These are phyloP conservation scores for Xylaria sp. DNA, from an alignment of 2,329 filamentous ascomycete species.

Conservation along the genomic window DNA sequence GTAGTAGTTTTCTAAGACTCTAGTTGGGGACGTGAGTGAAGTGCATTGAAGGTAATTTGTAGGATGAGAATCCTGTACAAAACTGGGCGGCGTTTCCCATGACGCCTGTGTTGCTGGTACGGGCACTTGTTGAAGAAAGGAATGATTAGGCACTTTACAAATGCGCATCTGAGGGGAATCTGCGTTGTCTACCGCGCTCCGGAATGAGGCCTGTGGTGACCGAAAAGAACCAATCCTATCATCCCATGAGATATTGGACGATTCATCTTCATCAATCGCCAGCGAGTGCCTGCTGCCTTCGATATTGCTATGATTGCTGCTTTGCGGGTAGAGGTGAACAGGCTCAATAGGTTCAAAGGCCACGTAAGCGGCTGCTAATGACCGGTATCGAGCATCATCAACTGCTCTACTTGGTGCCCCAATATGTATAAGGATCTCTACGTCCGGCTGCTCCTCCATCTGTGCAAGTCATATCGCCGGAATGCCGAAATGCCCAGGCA, in stretches of 20 bases:
- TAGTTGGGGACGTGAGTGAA: conserved; percentile 59
- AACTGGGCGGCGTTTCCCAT: conserved; percentile 59
- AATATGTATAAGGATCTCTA: conserved; percentile 67
- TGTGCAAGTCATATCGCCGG: conserved; percentile 34
- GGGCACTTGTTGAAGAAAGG: conserved; percentile 16
- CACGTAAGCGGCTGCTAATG: conserved; percentile 63
- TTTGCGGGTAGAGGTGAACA: conserved; percentile 8
- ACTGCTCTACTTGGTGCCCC: conserved; percentile 59
- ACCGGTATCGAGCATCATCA: conserved; percentile 62
- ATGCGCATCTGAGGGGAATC: conserved; percentile 48
- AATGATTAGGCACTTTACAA: conserved; percentile 9
- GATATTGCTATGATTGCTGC: not conserved
- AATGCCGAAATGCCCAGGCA: conserved; percentile 5
- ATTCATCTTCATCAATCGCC: conserved; percentile 25
- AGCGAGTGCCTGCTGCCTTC: not conserved
- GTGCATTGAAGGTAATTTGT: conserved; percentile 48
- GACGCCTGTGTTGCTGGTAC: conserved; percentile 48
- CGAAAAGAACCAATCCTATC: conserved; percentile 35
- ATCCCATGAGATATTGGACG: conserved; percentile 22
- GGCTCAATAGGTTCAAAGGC: conserved; percentile 51
- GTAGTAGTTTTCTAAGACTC: conserved; percentile 62
- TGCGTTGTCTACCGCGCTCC: conserved; percentile 57
- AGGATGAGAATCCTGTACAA: conserved; percentile 66
- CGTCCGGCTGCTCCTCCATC: conserved; percentile 49
- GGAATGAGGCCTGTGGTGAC: conserved; percentile 56